These are phyloP conservation scores for Phytophthora sojae DNA, from an alignment of 352 stramenopile species.

Conservation along the genomic window DNA sequence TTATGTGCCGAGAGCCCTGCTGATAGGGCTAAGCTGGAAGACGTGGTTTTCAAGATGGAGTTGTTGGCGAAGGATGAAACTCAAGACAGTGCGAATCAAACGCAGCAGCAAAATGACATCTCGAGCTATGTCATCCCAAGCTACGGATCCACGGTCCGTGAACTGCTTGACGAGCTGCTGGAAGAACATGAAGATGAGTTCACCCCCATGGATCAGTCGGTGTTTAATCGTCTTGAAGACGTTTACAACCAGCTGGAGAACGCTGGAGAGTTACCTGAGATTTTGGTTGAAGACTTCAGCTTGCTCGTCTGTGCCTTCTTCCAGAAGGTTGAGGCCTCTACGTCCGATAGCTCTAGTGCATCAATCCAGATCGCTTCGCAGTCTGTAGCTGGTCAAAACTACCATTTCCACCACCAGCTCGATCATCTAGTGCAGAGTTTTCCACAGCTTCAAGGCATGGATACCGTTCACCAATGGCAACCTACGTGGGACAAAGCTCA, in stretches of 20 bases:
- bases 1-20: constrained; percentile 22
- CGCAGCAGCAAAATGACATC: constrained; percentile 9
- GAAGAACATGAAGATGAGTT: constrained; percentile 9
- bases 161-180: constrained; percentile 11
- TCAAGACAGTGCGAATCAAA: not conserved
- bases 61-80: constrained; percentile 2
- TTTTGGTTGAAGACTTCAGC: constrained; percentile 36
- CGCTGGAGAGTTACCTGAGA: constrained; percentile 11
- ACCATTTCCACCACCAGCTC: constrained; percentile 32
- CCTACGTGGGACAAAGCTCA: constrained; percentile 38
- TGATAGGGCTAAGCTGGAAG: constrained; percentile 25
- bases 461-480: constrained; percentile 32
- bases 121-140: constrained; percentile 13
- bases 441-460: constrained; percentile 17
- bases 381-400: constrained; percentile 32
- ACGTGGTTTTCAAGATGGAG: constrained; percentile 33
- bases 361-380: constrained; percentile 31
- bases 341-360: not conserved
- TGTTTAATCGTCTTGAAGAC: constrained; percentile 25
- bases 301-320: constrained; percentile 21
- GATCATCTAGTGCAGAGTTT: constrained; percentile 25
- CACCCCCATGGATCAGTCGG: constrained; percentile 13
- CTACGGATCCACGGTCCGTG: constrained; percentile 9
- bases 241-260: constrained; percentile 25
- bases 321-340: constrained; percentile 13